Evolutionary conservation across 2,329 filamentous ascomycete species (phyloP).

Genomic region (Paraconiothyrium brasiliense): DNA sequence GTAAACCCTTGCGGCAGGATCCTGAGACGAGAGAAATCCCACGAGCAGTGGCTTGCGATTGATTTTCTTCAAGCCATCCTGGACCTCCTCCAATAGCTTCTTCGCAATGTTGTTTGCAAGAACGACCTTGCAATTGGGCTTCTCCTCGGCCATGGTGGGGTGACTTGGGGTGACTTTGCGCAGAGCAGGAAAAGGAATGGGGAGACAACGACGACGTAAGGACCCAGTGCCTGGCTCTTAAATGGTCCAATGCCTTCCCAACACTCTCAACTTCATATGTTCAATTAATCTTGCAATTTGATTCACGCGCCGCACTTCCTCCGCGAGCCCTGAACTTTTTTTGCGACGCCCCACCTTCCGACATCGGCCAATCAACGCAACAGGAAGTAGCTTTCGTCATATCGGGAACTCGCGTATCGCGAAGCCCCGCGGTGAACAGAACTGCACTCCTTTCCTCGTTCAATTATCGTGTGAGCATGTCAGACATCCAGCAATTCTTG

Average conservation of each 20-base stretch:
- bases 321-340: slow-evolving; percentile 23
- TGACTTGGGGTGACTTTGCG: slow-evolving; percentile 24
- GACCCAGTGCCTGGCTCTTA: slow-evolving; percentile 1
- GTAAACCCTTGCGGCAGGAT: slow-evolving; percentile 91
- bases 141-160: slow-evolving; percentile 49
- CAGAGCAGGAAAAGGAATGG: slow-evolving; percentile 13
- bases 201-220: slow-evolving; percentile 11
- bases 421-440: slow-evolving; percentile 7
- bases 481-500: slow-evolving; percentile 62
- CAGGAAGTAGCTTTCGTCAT: slow-evolving; percentile 16
- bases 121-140: slow-evolving; percentile 84
- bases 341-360: slow-evolving; percentile 25
- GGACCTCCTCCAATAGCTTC: slow-evolving; percentile 79
- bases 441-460: slow-evolving; percentile 7
- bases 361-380: slow-evolving; percentile 32
- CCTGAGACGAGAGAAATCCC: slow-evolving; percentile 90
- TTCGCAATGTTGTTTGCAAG: slow-evolving; percentile 89
- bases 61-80: slow-evolving; percentile 76
- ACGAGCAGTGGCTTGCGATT: slow-evolving; percentile 80
- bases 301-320: slow-evolving; percentile 11
- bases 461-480: slow-evolving; percentile 52
- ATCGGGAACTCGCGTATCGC: slow-evolving; percentile 13
- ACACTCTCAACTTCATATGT: not conserved
- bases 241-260: not conserved
- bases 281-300: slow-evolving; percentile 14